These are phyloP conservation scores for Aspergillus japonicus DNA, from an alignment of 2,329 filamentous ascomycete genomes.

Conservation along the genomic window DNA sequence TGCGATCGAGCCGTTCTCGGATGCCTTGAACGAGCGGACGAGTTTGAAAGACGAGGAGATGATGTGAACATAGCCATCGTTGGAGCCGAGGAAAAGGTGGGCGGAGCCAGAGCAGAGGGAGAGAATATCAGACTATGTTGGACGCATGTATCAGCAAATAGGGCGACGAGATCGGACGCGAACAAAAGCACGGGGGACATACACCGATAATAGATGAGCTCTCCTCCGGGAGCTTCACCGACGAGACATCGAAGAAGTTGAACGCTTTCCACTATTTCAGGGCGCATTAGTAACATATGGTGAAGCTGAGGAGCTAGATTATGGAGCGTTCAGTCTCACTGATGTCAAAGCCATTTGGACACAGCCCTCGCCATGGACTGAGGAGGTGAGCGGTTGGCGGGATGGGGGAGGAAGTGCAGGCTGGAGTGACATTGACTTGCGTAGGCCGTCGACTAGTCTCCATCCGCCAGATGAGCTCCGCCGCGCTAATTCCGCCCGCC, in stretches of 20 bases:
- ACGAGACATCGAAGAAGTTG: slow-evolving; percentile 96
- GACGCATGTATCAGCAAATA: background rate
- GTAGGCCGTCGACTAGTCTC: slow-evolving; percentile 10
- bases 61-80: slow-evolving; percentile 83
- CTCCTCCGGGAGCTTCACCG: slow-evolving; percentile 77
- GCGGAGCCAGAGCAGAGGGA: slow-evolving; percentile 84
- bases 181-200: slow-evolving; percentile 40
- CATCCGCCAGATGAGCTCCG: slow-evolving; percentile 18
- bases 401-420: slow-evolving; percentile 17
- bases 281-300: slow-evolving; percentile 8
- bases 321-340: slow-evolving; percentile 23
- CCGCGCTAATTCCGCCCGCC: slow-evolving; percentile 12
- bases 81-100: slow-evolving; percentile 83
- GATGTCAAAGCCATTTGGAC: slow-evolving; percentile 47
- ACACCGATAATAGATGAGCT: slow-evolving; percentile 76
- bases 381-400: slow-evolving; percentile 9
- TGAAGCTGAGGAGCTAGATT: background rate
- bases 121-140: slow-evolving; percentile 63
- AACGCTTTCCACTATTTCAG: slow-evolving; percentile 90
- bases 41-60: slow-evolving; percentile 85
- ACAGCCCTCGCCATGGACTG: slow-evolving; percentile 33
- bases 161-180: background rate
- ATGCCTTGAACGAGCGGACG: slow-evolving; percentile 79
- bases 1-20: slow-evolving; percentile 73
- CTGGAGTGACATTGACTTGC: slow-evolving; percentile 3